Evolutionary conservation across 2,329 filamentous ascomycete species (phyloP).

Genomic region (Alternaria gaisen): DNA sequence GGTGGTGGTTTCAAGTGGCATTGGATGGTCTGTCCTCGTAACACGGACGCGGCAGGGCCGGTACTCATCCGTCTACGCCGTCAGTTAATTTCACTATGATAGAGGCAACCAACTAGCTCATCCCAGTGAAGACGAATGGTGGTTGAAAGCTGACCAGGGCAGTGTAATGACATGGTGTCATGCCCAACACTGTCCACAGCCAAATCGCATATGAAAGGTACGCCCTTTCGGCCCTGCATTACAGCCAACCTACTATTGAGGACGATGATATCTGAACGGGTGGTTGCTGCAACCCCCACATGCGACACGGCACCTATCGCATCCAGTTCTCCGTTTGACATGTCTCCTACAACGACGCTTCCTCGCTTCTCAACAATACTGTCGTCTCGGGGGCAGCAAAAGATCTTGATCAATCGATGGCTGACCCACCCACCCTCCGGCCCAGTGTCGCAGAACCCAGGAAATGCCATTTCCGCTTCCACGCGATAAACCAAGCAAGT

Average conservation of each 20-base stretch:
- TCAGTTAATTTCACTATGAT: conserved; percentile 36
- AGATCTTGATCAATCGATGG: conserved; percentile 8
- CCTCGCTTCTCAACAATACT: conserved; percentile 10
- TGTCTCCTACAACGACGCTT: background rate
- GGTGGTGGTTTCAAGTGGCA: conserved; percentile 42
- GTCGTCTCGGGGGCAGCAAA: conserved; percentile 6
- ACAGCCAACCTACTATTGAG: background rate
- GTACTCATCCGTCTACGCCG: conserved; percentile 25
- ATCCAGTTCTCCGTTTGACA: conserved; percentile 2
- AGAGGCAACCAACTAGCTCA: conserved; percentile 10
- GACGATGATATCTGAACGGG: conserved; percentile 4
- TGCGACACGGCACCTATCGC: conserved; percentile 11
- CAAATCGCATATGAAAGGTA: conserved; percentile 2
- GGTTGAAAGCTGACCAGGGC: background rate
- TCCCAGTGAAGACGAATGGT: conserved; percentile 6
- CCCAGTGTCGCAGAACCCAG: conserved; percentile 37
- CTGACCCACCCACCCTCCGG: conserved; percentile 16
- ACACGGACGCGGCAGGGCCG: conserved; percentile 39
- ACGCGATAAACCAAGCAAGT: conserved; percentile 44
- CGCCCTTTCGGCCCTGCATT: conserved; percentile 3
- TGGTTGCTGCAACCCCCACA: conserved; percentile 15
- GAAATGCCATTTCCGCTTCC: conserved; percentile 42
- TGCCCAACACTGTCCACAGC: conserved; percentile 2
- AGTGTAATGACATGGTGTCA: conserved; percentile 2
- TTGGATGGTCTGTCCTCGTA: conserved; percentile 27